phyloP scores from a whole-genome alignment of 2,329 filamentous ascomycete species.

The Calonectria henricotiae region DNA sequence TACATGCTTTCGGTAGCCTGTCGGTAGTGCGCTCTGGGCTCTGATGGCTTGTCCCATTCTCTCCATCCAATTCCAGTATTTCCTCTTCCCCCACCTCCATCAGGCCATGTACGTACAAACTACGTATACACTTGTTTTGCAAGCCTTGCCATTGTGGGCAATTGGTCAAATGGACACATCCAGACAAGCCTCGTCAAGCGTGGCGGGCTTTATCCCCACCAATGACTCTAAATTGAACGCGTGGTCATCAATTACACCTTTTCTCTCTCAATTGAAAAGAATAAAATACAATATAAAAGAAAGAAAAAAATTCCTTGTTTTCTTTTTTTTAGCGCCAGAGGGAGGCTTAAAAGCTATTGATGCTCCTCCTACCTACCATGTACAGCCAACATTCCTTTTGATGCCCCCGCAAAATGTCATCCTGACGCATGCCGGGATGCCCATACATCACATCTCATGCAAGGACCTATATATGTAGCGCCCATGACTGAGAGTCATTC shows the following conservation, averaged over 20 bases:
- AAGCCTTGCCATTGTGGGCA: slow-evolving; percentile 16
- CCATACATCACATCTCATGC: neutral
- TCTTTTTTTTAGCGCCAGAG: neutral
- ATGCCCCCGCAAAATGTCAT: slow-evolving; percentile 17
- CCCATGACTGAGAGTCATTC: slow-evolving; percentile 5
- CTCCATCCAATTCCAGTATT: neutral
- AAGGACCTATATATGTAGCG: slow-evolving; percentile 19
- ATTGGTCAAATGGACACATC: neutral
- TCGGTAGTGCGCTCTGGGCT: neutral
- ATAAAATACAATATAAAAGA: neutral
- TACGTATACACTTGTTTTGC: too few species aligned
- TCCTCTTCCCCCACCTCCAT: neutral
- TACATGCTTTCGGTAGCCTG: slow-evolving; percentile 5
- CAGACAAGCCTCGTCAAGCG: neutral
- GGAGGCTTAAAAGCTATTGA: neutral
- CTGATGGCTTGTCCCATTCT: neutral
- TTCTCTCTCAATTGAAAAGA: neutral
- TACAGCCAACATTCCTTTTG: slow-evolving; percentile 10
- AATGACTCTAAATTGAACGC: slow-evolving; percentile 13
- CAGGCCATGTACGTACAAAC: neutral
- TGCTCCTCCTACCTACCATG: neutral
- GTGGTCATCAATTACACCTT: neutral
- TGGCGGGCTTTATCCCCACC: neutral
- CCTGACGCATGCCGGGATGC: neutral
- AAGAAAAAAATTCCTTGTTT: neutral